These are phyloP conservation scores for Firmiana major DNA, from an alignment of 345 rosid genomes.

Conservation along the genomic window DNA sequence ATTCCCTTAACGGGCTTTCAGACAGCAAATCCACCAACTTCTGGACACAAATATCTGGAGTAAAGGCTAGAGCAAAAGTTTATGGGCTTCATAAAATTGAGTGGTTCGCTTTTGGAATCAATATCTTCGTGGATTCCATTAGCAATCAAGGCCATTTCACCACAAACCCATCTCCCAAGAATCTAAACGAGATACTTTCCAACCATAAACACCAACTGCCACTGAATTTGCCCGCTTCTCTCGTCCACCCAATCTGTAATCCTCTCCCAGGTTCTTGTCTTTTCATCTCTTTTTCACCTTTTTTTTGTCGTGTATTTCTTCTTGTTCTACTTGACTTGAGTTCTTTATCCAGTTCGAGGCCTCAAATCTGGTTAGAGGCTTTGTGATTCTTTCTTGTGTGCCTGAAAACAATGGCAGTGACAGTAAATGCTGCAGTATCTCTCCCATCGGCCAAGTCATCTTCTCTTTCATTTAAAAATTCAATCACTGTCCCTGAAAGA, in stretches of 20 bases:
- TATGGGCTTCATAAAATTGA: not conserved
- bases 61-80: not conserved
- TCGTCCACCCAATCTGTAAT: conserved; percentile 11
- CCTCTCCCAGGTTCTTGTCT: conserved; percentile 8
- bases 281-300: not conserved
- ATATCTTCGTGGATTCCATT: not conserved
- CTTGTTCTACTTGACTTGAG: not conserved
- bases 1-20: not conserved
- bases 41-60: not conserved
- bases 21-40: not conserved
- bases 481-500: conserved; percentile 52
- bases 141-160: not conserved
- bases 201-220: not conserved
- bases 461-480: conserved; percentile 49
- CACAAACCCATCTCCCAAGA: conserved; percentile 4
- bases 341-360: not conserved
- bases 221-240: not conserved
- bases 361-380: not conserved
- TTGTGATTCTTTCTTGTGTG: not conserved
- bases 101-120: not conserved
- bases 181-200: not conserved
- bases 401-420: conserved; percentile 53
- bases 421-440: conserved; percentile 78
- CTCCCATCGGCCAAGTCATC: conserved; percentile 64
- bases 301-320: not conserved